These are phyloP conservation scores for Cyanodermella asteris DNA, from an alignment of 2,329 filamentous ascomycete species.

Conservation along the genomic window DNA sequence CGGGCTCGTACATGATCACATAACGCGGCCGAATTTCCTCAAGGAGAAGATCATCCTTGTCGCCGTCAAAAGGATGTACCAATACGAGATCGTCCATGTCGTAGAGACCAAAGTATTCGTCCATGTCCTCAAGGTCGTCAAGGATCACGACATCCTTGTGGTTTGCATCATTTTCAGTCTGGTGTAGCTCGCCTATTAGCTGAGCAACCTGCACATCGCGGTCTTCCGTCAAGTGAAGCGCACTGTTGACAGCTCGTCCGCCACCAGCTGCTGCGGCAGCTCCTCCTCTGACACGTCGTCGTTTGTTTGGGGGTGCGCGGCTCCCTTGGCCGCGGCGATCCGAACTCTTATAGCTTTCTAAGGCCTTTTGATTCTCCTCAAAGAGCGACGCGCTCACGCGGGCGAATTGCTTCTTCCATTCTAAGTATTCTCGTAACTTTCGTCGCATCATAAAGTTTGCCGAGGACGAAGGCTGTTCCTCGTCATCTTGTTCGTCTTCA, in stretches of 20 bases:
- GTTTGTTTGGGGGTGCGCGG: slow-evolving; percentile 60
- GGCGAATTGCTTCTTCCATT: slow-evolving; percentile 77
- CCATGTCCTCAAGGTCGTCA: slow-evolving; percentile 76
- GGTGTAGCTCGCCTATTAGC: slow-evolving; percentile 61
- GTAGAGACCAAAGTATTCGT: slow-evolving; percentile 77
- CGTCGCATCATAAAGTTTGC: slow-evolving; percentile 77
- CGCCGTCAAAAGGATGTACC: slow-evolving; percentile 82
- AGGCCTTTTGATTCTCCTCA: slow-evolving; percentile 54
- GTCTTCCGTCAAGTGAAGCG: slow-evolving; percentile 58
- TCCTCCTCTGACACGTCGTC: slow-evolving; percentile 64
- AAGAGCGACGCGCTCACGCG: slow-evolving; percentile 62
- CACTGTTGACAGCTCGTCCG: slow-evolving; percentile 48
- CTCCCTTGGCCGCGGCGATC: slow-evolving; percentile 28
- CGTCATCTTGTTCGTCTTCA: slow-evolving; percentile 19
- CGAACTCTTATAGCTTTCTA: slow-evolving; percentile 44
- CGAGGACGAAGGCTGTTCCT: slow-evolving; percentile 41
- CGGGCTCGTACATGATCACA: slow-evolving; percentile 97
- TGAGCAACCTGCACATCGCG: slow-evolving; percentile 61
- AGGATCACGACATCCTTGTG: slow-evolving; percentile 55
- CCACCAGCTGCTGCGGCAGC: slow-evolving; percentile 35
- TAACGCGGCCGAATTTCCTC: slow-evolving; percentile 86
- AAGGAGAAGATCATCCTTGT: slow-evolving; percentile 88
- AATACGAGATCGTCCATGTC: slow-evolving; percentile 77
- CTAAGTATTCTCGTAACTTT: slow-evolving; percentile 65
- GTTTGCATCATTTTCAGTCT: slow-evolving; percentile 53